Evolutionary conservation across 352 stramenopile genomes (phyloP).

Genomic region (Phytophthora tentaculata): DNA sequence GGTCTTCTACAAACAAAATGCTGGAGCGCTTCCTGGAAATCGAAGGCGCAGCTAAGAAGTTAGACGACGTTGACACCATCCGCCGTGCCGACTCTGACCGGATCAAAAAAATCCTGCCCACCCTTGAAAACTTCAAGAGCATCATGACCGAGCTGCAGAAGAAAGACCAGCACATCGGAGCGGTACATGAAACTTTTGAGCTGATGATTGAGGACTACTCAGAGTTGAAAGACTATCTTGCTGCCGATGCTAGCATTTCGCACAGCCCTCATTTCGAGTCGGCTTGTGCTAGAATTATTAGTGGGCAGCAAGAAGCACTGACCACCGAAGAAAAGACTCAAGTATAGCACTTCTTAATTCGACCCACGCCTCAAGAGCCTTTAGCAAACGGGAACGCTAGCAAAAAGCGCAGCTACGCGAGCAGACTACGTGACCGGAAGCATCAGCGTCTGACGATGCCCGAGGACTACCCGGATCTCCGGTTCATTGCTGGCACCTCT

Average conservation of each 20-base stretch:
- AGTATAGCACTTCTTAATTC: neutral
- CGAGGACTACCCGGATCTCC: neutral
- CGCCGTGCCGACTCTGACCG: neutral
- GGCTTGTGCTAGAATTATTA: neutral
- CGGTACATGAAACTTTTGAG: neutral
- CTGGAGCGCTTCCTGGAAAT: neutral
- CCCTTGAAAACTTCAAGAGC: neutral
- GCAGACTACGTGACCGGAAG: neutral
- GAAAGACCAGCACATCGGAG: neutral
- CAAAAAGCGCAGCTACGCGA: neutral
- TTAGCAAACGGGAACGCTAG: neutral
- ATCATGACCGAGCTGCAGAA: neutral
- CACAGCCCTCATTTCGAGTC: neutral
- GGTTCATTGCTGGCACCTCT: neutral
- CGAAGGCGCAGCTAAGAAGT: neutral
- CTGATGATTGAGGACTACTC: neutral
- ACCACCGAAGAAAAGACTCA: neutral
- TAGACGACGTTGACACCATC: neutral
- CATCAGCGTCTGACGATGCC: neutral
- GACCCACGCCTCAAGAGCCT: neutral
- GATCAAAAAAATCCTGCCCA: neutral
- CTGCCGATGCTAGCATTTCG: neutral
- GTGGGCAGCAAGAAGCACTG: neutral
- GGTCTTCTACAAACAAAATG: constrained; percentile 2
- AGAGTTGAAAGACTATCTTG: neutral